Conservation (phyloP, 78 protist genomes). For the Creolimax fragrantissima region DNA sequence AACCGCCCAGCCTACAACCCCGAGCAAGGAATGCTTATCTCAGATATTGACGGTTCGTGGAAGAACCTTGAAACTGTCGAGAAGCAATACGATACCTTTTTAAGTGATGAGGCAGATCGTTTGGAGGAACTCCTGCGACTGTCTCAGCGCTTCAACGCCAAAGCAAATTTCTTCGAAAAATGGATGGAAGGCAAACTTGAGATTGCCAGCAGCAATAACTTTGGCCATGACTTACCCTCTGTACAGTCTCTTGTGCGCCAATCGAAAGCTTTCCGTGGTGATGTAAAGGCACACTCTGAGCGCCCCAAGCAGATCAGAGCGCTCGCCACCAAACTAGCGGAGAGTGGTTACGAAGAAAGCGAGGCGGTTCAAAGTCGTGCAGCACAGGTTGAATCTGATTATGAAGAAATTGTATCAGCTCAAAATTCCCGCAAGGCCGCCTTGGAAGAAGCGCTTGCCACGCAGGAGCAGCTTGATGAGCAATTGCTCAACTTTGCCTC, state of each 20-base stretch:
- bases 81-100: background rate
- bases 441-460: background rate
- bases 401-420: background rate
- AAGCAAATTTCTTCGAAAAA: background rate
- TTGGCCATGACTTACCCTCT: constrained; percentile 7
- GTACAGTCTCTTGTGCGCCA: constrained; percentile 1
- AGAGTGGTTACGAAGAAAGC: background rate
- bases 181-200: constrained; percentile 13
- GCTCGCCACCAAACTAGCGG: background rate
- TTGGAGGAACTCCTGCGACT: constrained; percentile 11
- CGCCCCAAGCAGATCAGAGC: background rate
- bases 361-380: background rate
- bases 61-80: constrained; percentile 8
- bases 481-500: constrained; percentile 13
- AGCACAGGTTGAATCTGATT: background rate
- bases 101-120: constrained; percentile 17
- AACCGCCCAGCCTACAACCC: constrained; percentile 29
- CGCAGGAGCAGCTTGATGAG: constrained; percentile 1
- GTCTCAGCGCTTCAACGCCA: constrained; percentile 11
- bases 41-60: constrained; percentile 26
- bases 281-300: constrained; percentile 16
- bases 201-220: background rate
- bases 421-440: background rate
- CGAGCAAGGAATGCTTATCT: background rate
- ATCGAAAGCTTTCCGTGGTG: constrained; percentile 25